Conservation (phyloP, 2,329 filamentous ascomycete genomes). For the Claviceps sp. region DNA sequence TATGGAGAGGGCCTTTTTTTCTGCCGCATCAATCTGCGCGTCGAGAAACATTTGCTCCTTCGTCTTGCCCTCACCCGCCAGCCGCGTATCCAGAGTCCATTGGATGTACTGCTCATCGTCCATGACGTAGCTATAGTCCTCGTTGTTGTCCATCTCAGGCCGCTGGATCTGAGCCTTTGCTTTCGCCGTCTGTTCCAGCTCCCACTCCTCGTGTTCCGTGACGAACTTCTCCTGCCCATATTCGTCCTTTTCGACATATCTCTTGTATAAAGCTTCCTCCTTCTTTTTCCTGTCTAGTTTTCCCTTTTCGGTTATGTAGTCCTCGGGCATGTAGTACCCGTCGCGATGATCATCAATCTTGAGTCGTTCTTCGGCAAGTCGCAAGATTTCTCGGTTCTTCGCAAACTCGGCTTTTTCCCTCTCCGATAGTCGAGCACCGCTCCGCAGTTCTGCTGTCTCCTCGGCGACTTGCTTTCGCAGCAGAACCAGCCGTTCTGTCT, state of each 20-base stretch:
- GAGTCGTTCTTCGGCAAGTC: slow-evolving; percentile 70
- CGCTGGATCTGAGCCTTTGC: slow-evolving; percentile 75
- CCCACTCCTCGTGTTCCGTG: slow-evolving; percentile 94
- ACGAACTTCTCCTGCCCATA: slow-evolving; percentile 79
- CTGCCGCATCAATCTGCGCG: slow-evolving; percentile 74
- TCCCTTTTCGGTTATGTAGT: slow-evolving; percentile 88
- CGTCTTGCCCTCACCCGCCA: slow-evolving; percentile 57
- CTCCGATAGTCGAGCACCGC: slow-evolving; percentile 60
- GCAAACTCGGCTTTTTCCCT: slow-evolving; percentile 79
- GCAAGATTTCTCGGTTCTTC: slow-evolving; percentile 70
- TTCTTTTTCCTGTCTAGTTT: slow-evolving; percentile 81
- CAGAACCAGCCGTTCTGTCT: slow-evolving; percentile 73
- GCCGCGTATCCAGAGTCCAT: slow-evolving; percentile 62
- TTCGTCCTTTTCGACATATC: slow-evolving; percentile 78
- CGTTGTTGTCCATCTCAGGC: slow-evolving; percentile 60
- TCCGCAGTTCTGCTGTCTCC: slow-evolving; percentile 67
- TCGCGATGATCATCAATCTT: slow-evolving; percentile 84
- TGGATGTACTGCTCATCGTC: slow-evolving; percentile 81
- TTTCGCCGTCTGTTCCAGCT: slow-evolving; percentile 75
- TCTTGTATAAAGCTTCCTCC: slow-evolving; percentile 76
- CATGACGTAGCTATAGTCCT: slow-evolving; percentile 86
- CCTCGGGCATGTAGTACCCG: slow-evolving; percentile 85
- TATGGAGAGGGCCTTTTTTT: slow-evolving; percentile 76
- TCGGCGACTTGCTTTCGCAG: slow-evolving; percentile 81
- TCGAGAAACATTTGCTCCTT: slow-evolving; percentile 69